Evolutionary conservation across 306 rosid genomes (phyloP), one percentile per base, ranked within the genome.

Genomic region (Rosa chinensis): DNA sequence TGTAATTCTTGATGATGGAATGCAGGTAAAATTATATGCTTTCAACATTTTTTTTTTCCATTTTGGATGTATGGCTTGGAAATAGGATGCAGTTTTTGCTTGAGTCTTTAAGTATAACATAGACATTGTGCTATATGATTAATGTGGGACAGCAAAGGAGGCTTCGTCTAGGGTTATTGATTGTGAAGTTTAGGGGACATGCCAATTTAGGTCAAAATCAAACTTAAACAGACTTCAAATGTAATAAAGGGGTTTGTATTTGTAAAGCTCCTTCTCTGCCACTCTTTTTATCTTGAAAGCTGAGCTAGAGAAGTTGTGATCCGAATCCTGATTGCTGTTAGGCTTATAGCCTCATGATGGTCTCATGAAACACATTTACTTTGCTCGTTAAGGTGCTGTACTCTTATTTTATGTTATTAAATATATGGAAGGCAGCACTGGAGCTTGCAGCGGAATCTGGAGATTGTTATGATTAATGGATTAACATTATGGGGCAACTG

Each of bases 391-490:
- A 10, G 67, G 77, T 43, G 25, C 28, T 76, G 43, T 75, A 11
- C 73, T 80, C 76, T 78, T 82, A 73, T 78, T 81, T 81, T 39
- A 6, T 81, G 70, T 45, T 39, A 55, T 18, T 56, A 20, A 0
- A 49, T 78, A 74, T 58, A 20, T 87, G 87, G 79, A 90, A 86
- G 86, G 83, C 55, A 94, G 97, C 97, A 94, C 70, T 91, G 93
- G 99, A 88, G 93, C 81, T 84, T 94, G 88, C 87, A 90, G 85
- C 90, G 89, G 73, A 93, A 95, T 82, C 80, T 94, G 78, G 97
- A 92, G 81, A 86, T 95, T 77, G 92, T 91, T 75, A 91, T 95
- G 99, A 82, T 94, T 70, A 95, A 92, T 11, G 99, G 96, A 82
- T 81, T 92, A 77, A 87, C 86, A 78, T 87, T 87, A 39, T 92